phyloP scores from a whole-genome alignment of 176 grass and related monocot genomes.

The Bonia amplexicaulis region DNA sequence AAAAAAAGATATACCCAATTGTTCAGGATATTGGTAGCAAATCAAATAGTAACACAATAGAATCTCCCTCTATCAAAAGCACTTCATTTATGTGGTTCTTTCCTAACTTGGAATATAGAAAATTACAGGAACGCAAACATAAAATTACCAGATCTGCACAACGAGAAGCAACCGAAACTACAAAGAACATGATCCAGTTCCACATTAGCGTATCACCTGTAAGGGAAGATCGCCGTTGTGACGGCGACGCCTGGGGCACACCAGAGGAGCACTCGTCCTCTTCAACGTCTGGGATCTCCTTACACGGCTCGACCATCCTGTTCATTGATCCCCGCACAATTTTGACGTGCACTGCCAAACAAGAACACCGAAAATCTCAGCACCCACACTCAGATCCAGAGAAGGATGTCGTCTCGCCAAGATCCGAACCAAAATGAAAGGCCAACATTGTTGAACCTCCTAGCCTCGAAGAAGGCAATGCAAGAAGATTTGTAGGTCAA shows the following conservation, averaged over 20 bases:
- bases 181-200: slow-evolving; percentile 16
- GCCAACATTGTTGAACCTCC: slow-evolving; percentile 80
- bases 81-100: background rate
- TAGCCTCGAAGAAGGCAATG: slow-evolving; percentile 73
- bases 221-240: slow-evolving; percentile 50
- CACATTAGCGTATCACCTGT: slow-evolving; percentile 43
- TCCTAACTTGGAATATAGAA: background rate
- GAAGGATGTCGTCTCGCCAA: background rate
- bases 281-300: slow-evolving; percentile 66
- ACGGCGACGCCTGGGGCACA: slow-evolving; percentile 9
- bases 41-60: background rate
- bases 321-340: slow-evolving; percentile 88
- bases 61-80: slow-evolving; percentile 5
- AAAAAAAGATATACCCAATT: background rate
- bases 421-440: background rate
- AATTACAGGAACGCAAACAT: background rate
- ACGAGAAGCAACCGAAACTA: slow-evolving; percentile 11
- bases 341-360: slow-evolving; percentile 73
- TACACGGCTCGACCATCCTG: slow-evolving; percentile 84
- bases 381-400: slow-evolving; percentile 4
- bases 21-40: background rate
- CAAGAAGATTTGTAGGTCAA: slow-evolving; percentile 62
- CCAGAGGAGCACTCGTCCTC: slow-evolving; percentile 45
- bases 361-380: background rate
- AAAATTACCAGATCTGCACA: slow-evolving; percentile 39